Percentiles rank a stretch among this genome's conserved stretches.
These are phyloP conservation scores for Yamadazyma oceani DNA, from an alignment of 1,139 yeast species.

Conservation along the genomic window DNA sequence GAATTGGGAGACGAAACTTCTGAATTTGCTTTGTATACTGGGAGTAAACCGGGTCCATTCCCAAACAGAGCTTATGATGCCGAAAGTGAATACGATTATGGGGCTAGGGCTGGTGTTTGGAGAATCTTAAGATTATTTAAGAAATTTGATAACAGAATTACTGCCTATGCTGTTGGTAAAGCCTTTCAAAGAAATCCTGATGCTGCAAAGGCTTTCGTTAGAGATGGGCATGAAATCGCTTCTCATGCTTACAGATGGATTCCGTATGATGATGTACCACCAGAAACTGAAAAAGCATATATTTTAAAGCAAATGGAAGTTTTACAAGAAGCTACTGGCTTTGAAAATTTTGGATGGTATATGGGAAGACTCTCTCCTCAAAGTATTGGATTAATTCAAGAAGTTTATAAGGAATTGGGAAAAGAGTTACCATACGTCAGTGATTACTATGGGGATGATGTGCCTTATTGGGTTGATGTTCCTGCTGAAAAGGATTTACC, in stretches of 20 bases:
- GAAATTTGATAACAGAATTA: conserved; percentile 24
- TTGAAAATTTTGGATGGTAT: conserved; percentile 18
- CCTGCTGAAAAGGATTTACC: conserved; percentile 20
- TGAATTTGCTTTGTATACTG: conserved; percentile 22
- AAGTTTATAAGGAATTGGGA: conserved; percentile 17
- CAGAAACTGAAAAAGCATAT: conserved; percentile 20
- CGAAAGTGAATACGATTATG: conserved; percentile 32
- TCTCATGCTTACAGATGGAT: conserved; percentile 40
- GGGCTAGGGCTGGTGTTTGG: conserved; percentile 35
- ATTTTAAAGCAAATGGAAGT: conserved; percentile 16
- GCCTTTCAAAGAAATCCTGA: conserved; percentile 30
- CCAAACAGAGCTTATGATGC: conserved; percentile 20
- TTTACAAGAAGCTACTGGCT: conserved; percentile 16
- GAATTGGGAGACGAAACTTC: conserved; percentile 32
- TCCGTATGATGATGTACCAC: conserved; percentile 23
- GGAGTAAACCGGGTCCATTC: conserved; percentile 18
- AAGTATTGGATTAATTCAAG: conserved; percentile 16
- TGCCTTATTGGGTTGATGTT: conserved; percentile 19
- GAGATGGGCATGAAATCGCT: conserved; percentile 40
- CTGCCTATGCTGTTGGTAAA: conserved; percentile 39
- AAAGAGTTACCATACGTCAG: conserved; percentile 17
- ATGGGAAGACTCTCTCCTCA: conserved; percentile 20
- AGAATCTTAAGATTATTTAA: conserved; percentile 31
- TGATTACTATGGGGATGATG: conserved; percentile 20
- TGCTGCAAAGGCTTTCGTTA: conserved; percentile 30